phyloP scores from a whole-genome alignment of 495 filamentous ascomycete genomes.

The Trichoderma gamsii region DNA sequence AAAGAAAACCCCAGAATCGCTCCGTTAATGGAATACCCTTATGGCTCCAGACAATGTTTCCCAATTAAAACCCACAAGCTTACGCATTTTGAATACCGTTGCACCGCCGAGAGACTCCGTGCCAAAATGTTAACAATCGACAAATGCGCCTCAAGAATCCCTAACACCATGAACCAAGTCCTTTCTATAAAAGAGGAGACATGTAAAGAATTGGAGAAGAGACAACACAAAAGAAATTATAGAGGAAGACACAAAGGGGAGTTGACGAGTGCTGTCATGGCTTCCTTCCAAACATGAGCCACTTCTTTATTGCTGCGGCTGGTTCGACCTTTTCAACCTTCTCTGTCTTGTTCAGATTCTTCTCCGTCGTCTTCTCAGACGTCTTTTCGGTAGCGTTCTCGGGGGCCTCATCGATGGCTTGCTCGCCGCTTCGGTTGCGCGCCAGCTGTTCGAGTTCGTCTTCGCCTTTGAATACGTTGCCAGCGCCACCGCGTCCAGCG shows the following conservation, averaged over 20 bases:
- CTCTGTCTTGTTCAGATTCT: conserved; percentile 26
- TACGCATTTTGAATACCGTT: background rate
- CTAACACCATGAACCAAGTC: background rate
- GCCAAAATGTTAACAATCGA: background rate
- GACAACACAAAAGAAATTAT: background rate
- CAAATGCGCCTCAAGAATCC: background rate
- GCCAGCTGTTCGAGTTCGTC: conserved; percentile 29
- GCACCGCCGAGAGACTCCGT: background rate
- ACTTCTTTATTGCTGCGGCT: conserved; percentile 42
- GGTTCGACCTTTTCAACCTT: conserved; percentile 35
- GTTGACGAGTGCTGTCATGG: background rate
- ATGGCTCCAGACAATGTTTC: background rate
- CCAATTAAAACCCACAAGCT: background rate
- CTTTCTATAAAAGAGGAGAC: background rate
- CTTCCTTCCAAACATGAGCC: conserved; percentile 41
- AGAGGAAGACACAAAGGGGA: background rate
- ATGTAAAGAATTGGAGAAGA: background rate
- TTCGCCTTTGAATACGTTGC: conserved; percentile 46
- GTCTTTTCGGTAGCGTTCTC: conserved; percentile 19
- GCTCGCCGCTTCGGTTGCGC: conserved; percentile 26
- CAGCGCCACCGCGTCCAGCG: conserved; percentile 51
- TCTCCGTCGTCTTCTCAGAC: conserved; percentile 26
- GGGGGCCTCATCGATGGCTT: conserved; percentile 21
- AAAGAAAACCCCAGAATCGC: background rate
- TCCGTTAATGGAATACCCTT: background rate